Evolutionary conservation across 2,329 filamentous ascomycete genomes (phyloP), one percentile per base, ranked within the genome.

Genomic region (Phoma sp.): DNA sequence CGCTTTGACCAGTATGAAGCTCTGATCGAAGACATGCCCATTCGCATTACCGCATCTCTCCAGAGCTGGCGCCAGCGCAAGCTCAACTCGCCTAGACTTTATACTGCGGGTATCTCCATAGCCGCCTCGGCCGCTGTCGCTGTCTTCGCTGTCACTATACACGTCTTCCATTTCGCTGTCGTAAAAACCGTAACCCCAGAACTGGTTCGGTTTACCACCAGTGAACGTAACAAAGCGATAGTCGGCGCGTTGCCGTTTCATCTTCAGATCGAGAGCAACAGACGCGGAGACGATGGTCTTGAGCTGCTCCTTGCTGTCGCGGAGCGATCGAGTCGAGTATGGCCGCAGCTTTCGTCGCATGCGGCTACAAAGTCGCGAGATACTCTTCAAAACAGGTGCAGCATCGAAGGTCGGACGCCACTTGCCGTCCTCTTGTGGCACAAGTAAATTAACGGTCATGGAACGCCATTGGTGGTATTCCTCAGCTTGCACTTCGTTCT

Each of bases 101-200:
- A 39, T 50, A 34, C 52, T 57, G 10, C 49, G 49, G 23, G 25
- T 52, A 11, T 53, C 53, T 14, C 53, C 49, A 25, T 62, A 65
- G 23, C 56, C 57, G 23, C 40, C 40, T 14, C 15, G 36, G 5
- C 54, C 57, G 18, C 34, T 43, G 17, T 48, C 47, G 21, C 59
- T 42, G 9, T 62, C 57, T 7, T 65, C 64, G 12, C 66, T 60
- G 9, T 71, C 69, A 12, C 69, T 66, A 33, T 71, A 70, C 3
- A 74, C 60, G 21, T 74, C 72, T 43, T 74, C 72, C 73, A 75
- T 75, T 33, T 74, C 72, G 25, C 68, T 71, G 15, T 74, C 71
- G 37, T 73, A 74, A 51, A 68, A 74, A 2, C 61, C 64, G 34
- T 73, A 75, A 17, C 73, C 72, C 61, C 66, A 74, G 42, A 69